Evolutionary conservation across 768 basidiomycete species (phyloP).

Genomic region (Mycena albidolilacea): DNA sequence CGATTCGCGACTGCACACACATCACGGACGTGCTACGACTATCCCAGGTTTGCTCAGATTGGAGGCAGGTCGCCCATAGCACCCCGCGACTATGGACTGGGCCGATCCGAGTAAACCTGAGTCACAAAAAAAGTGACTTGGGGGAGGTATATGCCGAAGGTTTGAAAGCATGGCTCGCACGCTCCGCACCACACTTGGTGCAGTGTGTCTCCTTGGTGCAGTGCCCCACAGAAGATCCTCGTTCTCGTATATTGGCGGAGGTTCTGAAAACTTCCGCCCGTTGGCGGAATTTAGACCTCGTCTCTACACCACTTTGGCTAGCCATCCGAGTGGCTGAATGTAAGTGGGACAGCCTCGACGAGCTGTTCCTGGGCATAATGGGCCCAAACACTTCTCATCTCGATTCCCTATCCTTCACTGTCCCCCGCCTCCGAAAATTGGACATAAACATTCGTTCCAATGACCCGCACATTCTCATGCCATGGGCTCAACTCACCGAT

Average conservation of each 20-base stretch:
- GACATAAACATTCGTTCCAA: neutral
- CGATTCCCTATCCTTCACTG: too few relatives aligned
- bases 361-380: neutral
- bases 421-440: neutral
- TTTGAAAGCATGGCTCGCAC: constrained; percentile 1
- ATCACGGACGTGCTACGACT: constrained; percentile 3
- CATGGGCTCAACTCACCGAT: neutral
- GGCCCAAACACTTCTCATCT: neutral
- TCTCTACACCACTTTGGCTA: neutral
- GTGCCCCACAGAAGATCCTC: neutral
- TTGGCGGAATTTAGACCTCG: neutral
- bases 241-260: neutral
- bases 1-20: neutral
- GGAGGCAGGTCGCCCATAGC: constrained; percentile 6
- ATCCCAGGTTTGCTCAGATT: constrained; percentile 13
- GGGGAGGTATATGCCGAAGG: neutral
- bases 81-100: constrained; percentile 15
- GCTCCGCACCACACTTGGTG: neutral
- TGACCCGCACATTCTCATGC: neutral
- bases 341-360: neutral
- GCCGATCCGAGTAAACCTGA: neutral
- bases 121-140: neutral
- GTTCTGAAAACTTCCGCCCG: neutral
- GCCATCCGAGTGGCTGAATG: neutral
- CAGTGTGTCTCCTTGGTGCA: neutral